Conservation (phyloP, 768 basidiomycete species). For the Candolleomyces eurysporus region DNA sequence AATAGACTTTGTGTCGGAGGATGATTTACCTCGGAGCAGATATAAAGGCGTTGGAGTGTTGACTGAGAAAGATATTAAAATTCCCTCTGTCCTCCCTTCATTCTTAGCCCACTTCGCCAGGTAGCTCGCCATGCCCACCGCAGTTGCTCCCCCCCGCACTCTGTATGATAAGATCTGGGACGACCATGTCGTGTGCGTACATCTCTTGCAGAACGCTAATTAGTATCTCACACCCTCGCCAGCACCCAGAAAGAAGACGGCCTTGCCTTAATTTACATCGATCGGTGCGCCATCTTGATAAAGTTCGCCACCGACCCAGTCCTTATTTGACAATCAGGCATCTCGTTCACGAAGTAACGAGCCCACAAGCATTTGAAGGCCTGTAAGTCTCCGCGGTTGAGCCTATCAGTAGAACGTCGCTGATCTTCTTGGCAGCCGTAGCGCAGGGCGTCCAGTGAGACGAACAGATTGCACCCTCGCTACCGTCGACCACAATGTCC, state of each 20-base stretch:
- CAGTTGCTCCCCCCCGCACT: conserved; percentile 64
- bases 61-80: conserved; percentile 4
- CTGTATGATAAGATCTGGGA: conserved; percentile 99
- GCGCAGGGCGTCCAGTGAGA: conserved; percentile 73
- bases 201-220: conserved; percentile 12
- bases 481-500: conserved; percentile 86
- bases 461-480: conserved; percentile 87
- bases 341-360: conserved; percentile 90
- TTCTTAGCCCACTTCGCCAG: conserved; percentile 9
- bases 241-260: conserved; percentile 77
- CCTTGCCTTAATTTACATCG: conserved; percentile 79
- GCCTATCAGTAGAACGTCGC: background rate
- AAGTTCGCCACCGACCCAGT: conserved; percentile 1
- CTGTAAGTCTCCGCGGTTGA: conserved; percentile 42
- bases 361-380: conserved; percentile 89
- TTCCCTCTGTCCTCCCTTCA: conserved; percentile 11
- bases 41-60: conserved; percentile 2
- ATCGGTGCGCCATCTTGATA: conserved; percentile 46
- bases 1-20: conserved; percentile 4
- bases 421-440: conserved; percentile 45
- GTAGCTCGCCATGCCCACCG: conserved; percentile 34
- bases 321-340: conserved; percentile 34
- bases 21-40: conserved; percentile 1
- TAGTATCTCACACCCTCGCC: conserved; percentile 11
- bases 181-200: conserved; percentile 85